Percentiles rank a stretch among this genome's conserved stretches.
phyloP scores from a whole-genome alignment of 2,329 filamentous ascomycete genomes.

The Parasarocladium wereldwijsianum region DNA sequence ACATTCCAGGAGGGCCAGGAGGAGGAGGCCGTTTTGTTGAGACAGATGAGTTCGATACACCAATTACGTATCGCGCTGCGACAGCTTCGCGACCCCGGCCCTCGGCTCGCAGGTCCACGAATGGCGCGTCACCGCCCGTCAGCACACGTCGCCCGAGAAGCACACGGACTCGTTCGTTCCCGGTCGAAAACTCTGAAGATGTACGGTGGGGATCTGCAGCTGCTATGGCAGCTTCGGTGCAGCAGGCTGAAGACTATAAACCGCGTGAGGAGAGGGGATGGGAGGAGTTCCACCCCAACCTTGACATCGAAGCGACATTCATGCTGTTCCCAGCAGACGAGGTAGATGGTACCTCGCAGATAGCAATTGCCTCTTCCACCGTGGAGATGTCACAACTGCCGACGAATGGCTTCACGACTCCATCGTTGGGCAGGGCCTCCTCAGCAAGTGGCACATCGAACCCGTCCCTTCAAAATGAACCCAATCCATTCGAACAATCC shows the following conservation, averaged over 20 bases:
- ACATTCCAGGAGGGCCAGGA: conserved; percentile 75
- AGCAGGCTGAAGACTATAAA: conserved; percentile 92
- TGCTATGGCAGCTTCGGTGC: conserved; percentile 72
- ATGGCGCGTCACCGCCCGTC: conserved; percentile 21
- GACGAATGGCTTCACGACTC: conserved; percentile 28
- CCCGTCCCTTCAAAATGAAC: conserved; percentile 16
- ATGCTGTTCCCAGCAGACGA: conserved; percentile 70
- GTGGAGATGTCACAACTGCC: conserved; percentile 14
- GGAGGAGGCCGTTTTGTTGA: conserved; percentile 78
- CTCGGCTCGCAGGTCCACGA: conserved; percentile 30
- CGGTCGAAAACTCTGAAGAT: conserved; percentile 37
- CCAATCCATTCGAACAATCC: conserved; percentile 16
- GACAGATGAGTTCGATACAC: conserved; percentile 47
- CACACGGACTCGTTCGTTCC: conserved; percentile 35
- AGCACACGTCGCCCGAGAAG: conserved; percentile 42
- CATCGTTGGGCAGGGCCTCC: conserved; percentile 27
- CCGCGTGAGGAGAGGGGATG: conserved; percentile 91
- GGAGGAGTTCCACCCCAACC: conserved; percentile 93
- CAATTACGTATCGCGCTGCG: conserved; percentile 23
- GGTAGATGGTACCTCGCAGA: conserved; percentile 56
- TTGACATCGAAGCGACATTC: conserved; percentile 75
- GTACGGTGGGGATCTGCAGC: conserved; percentile 79
- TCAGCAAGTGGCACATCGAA: conserved; percentile 28
- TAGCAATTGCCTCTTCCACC: conserved; percentile 22
- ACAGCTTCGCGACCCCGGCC: conserved; percentile 35